phyloP scores from a whole-genome alignment of 2,329 filamentous ascomycete species.

The Trichoderma atroviride region DNA sequence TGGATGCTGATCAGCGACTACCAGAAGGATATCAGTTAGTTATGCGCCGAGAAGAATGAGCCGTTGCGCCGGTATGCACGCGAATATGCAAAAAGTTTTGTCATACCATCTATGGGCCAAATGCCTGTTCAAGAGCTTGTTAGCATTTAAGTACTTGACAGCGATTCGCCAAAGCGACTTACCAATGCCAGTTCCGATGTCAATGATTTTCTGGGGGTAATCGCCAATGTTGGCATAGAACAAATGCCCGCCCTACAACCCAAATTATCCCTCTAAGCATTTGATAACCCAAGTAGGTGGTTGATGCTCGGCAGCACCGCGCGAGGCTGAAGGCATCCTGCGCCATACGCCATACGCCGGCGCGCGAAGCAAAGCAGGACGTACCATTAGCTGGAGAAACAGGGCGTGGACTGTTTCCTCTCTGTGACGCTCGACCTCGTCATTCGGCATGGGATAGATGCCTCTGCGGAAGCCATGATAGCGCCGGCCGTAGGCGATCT shows the following conservation, averaged over 20 bases:
- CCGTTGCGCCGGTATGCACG: background rate
- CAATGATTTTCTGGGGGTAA: slow-evolving; percentile 48
- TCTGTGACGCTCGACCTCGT: slow-evolving; percentile 49
- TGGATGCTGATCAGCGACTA: slow-evolving; percentile 48
- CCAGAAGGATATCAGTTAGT: background rate
- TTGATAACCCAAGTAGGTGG: background rate
- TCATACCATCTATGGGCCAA: slow-evolving; percentile 55
- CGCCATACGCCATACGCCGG: background rate
- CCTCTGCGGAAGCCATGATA: slow-evolving; percentile 50
- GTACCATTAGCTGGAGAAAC: slow-evolving; percentile 48
- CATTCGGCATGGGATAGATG: slow-evolving; percentile 52
- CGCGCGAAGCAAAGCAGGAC: slow-evolving; percentile 17
- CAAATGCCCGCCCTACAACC: slow-evolving; percentile 43
- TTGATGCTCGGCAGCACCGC: background rate
- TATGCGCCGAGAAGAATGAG: slow-evolving; percentile 19
- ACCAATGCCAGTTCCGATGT: slow-evolving; percentile 55
- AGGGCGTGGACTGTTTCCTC: slow-evolving; percentile 51
- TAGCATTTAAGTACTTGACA: slow-evolving; percentile 2
- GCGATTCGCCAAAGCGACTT: slow-evolving; percentile 26
- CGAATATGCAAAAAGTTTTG: background rate
- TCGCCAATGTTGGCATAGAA: slow-evolving; percentile 46
- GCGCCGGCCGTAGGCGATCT: slow-evolving; percentile 40
- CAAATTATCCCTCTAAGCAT: background rate
- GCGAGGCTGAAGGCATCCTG: background rate
- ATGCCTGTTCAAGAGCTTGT: slow-evolving; percentile 38